phyloP scores from a whole-genome alignment of 2,329 filamentous ascomycete species.

The Sporothrix protearum region DNA sequence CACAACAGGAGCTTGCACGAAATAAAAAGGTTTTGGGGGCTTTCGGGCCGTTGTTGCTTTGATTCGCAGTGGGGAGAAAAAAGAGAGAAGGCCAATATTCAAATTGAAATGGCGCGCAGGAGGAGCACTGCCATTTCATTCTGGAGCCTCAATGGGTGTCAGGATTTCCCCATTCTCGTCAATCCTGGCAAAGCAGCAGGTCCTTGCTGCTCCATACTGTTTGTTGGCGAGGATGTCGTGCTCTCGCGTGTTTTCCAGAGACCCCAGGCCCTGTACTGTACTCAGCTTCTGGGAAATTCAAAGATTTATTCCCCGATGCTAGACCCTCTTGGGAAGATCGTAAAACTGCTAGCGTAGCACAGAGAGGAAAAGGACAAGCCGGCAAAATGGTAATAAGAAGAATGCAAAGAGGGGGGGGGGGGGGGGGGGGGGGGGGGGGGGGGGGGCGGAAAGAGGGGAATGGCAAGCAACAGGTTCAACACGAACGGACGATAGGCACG shows the following conservation, averaged over 20 bases:
- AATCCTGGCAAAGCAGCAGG: neutral
- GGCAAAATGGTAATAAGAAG: neutral
- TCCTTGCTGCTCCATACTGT: neutral
- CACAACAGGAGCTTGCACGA: neutral
- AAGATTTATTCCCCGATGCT: neutral
- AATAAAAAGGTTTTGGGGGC: neutral
- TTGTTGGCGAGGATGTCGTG: neutral
- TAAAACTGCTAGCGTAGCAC: neutral
- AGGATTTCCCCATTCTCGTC: neutral
- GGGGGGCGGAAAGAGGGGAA: too few relatives aligned
- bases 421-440: neutral
- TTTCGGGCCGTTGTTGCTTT: neutral
- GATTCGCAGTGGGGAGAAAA: neutral
- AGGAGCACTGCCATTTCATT: slow-evolving; percentile 13
- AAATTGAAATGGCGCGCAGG: slow-evolving; percentile 6
- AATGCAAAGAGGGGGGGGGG: neutral
- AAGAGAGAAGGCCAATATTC: neutral
- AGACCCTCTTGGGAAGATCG: neutral
- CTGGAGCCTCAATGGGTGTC: neutral
- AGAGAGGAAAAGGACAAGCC: neutral
- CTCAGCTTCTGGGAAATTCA: neutral
- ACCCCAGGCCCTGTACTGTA: neutral
- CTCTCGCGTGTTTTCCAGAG: neutral
- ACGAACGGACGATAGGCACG: neutral
- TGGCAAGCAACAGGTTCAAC: neutral